Evolutionary conservation across 148 eudicot species (phyloP).

Genomic region (Vaccinium vitisidaea): DNA sequence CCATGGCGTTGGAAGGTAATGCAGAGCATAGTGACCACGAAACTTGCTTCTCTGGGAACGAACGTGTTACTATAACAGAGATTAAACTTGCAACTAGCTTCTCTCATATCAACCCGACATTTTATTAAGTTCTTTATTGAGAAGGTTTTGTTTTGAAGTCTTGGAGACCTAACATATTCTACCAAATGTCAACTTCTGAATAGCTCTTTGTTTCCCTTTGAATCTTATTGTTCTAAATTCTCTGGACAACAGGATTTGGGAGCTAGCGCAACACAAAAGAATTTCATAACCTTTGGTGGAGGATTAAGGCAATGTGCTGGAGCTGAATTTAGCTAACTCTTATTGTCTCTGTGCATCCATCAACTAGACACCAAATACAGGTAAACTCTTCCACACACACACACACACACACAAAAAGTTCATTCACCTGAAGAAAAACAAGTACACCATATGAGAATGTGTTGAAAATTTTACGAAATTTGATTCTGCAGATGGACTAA

Average conservation of each 20-base stretch:
- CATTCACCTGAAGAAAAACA: no score
- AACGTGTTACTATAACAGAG: no score
- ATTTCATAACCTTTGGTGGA: constrained; percentile 2
- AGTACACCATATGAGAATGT: no score
- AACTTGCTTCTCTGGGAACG: no score
- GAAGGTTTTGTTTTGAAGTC: no score
- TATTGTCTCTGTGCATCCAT: background rate
- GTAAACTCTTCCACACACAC: background rate
- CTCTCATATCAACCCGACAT: no score
- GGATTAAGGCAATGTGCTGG: background rate
- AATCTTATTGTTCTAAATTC: background rate
- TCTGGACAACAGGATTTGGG: background rate
- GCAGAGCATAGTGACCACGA: no score
- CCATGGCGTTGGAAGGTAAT: constrained; percentile 2
- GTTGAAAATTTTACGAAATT: no score
- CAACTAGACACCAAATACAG: background rate
- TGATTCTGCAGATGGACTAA: no score
- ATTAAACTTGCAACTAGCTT: background rate
- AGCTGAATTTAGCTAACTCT: background rate
- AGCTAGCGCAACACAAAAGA: background rate
- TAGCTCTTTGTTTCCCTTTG: background rate
- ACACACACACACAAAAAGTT: no score
- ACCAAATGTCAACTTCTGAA: background rate
- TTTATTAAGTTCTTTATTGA: no score
- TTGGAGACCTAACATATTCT: background rate